Evolutionary conservation across 78 protist species (phyloP).

Genomic region (Dictyostelium capitatum): DNA sequence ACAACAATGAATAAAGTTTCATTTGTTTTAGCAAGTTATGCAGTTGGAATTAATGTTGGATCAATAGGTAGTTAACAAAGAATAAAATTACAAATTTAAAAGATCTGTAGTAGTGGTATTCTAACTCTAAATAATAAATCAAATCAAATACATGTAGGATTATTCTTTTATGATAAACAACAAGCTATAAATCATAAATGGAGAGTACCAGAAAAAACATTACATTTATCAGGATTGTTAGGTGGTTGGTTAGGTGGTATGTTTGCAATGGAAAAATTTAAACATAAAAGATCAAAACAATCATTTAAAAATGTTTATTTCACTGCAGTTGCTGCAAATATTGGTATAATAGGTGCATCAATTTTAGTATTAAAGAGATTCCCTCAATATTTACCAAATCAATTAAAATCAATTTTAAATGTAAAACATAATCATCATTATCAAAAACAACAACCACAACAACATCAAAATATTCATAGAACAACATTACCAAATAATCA

Average conservation of each 20-base stretch:
- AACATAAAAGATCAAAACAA: constrained; percentile 79
- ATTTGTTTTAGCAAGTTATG: constrained; percentile 1
- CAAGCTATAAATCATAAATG: constrained; percentile 71
- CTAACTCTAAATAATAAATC: no score
- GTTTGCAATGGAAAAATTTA: constrained; percentile 65
- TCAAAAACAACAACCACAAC: not conserved
- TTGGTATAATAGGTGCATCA: constrained; percentile 3
- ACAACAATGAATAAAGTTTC: not conserved
- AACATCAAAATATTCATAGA: not conserved
- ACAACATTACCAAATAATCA: not conserved
- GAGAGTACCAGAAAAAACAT: constrained; percentile 56
- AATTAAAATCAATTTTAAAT: not conserved
- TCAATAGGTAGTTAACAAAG: not conserved
- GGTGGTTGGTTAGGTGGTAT: constrained; percentile 81
- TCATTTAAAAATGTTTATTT: constrained; percentile 75
- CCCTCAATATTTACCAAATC: constrained; percentile 49
- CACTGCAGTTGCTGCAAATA: constrained; percentile 49
- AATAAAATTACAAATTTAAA: no score
- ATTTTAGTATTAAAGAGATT: constrained; percentile 2
- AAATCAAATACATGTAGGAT: not conserved
- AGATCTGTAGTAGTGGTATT: no score
- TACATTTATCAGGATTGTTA: constrained; percentile 47
- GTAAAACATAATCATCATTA: not conserved
- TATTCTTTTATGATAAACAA: constrained; percentile 71
- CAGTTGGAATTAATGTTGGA: not conserved